A percentile compares a stretch with the other conserved stretches of the same genome.
phyloP scores from a whole-genome alignment of 83 land plant genomes.

The Diphasiastrum complanatum region DNA sequence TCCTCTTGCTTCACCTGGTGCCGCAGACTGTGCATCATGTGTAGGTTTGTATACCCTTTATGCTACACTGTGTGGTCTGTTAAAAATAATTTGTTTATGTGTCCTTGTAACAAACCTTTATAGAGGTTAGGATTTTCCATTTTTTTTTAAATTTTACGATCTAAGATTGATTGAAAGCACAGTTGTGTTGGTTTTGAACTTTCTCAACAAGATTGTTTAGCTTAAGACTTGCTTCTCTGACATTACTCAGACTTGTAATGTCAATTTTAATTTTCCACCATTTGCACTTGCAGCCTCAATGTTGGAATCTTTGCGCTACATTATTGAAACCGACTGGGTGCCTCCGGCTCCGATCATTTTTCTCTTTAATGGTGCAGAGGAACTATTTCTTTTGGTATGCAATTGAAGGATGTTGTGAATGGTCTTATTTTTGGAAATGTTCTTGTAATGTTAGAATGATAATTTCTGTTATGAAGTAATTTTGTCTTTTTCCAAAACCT shows the following conservation, averaged over 20 bases:
- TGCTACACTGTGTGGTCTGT: neutral
- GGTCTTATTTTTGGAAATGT: neutral
- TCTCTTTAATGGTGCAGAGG: conserved; percentile 98
- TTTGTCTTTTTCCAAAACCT: too few species aligned
- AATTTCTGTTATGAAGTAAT: neutral
- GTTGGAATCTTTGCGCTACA: conserved; percentile 69
- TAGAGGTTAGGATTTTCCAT: neutral
- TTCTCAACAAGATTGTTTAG: neutral
- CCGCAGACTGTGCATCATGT: conserved; percentile 96
- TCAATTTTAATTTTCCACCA: neutral
- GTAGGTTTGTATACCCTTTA: conserved; percentile 49
- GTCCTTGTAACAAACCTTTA: neutral
- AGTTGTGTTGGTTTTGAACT: too few species aligned
- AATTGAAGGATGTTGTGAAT: neutral
- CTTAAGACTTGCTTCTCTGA: neutral
- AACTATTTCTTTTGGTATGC: conserved; percentile 83
- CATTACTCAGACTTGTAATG: neutral
- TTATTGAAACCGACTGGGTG: conserved; percentile 74
- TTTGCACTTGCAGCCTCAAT: conserved; percentile 55
- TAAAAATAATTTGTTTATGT: neutral
- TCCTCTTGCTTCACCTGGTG: conserved; percentile 89
- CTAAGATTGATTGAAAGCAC: too few species aligned
- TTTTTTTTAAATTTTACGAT: too few species aligned
- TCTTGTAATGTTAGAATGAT: neutral
- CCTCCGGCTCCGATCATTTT: conserved; percentile 84